phyloP scores from a whole-genome alignment of 306 rosid species.

The Vigna nakashimae region DNA sequence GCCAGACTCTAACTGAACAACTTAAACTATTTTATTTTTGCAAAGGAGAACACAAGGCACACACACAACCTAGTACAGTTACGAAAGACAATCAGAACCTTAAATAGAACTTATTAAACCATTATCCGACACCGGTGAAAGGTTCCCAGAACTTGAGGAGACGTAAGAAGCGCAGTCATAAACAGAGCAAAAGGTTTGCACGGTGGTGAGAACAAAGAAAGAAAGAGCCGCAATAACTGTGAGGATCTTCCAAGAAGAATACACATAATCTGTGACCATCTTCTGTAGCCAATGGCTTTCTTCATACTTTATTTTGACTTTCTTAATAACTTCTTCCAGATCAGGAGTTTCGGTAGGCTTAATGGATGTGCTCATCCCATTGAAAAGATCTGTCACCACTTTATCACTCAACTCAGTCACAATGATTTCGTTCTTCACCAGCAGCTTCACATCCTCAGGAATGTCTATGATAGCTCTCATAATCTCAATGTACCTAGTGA shows the following conservation, averaged over 20 bases:
- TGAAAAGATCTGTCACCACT: constrained; percentile 13
- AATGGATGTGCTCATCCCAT: constrained; percentile 18
- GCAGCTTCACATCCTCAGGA: constrained; percentile 33
- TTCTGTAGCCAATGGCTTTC: neutral
- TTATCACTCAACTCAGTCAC: neutral
- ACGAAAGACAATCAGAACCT: neutral
- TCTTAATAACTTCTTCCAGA: neutral
- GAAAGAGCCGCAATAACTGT: neutral
- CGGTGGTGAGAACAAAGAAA: constrained; percentile 26
- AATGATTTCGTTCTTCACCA: constrained; percentile 1
- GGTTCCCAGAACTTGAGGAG: neutral
- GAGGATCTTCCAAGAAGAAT: neutral
- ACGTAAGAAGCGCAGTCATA: neutral
- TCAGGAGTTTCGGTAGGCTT: neutral
- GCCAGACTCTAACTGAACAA: too few species aligned
- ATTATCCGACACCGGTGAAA: neutral
- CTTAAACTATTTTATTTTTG: too few species aligned
- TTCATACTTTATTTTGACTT: neutral
- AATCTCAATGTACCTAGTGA: constrained; percentile 24
- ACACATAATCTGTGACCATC: neutral
- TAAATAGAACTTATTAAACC: neutral
- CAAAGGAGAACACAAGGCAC: too few species aligned
- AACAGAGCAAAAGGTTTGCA: constrained; percentile 36
- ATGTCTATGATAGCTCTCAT: constrained; percentile 41
- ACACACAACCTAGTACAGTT: too few species aligned